Base-by-base conservation (phyloP, 2,329 filamentous ascomycete species). In the Colletotrichum simmondsii region DNA sequence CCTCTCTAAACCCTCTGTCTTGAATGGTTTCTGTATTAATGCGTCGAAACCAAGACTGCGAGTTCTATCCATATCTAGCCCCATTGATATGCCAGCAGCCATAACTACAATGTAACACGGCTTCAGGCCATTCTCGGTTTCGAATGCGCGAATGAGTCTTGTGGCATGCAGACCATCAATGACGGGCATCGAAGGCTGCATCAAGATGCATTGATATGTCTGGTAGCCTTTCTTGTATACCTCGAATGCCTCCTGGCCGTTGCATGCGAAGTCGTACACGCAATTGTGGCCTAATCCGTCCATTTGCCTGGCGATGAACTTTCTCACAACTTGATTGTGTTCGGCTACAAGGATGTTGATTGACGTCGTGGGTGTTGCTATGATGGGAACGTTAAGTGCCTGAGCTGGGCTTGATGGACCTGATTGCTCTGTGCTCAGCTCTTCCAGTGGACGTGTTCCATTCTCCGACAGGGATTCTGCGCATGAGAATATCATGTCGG, bases 151-250 rank as follows among this genome's bases (percentile, higher is more conserved):
- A 26, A 86, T 86, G 67, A 78, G 78, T 7, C 79, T 77, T n/a
- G 84, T 86, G 0, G 81, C 79, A 3, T 79, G 80, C 24, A 84
- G 79, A 0, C 82, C 82, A 72, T 87, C 81, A 16, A 87, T 80
- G 12, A 86, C 78, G 0, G 85, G 85, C 85, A 87, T 87, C 75
- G 79, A 83, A 12, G 85, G 81, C 74, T 87, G 85, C 52, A 63
- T 63, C 26, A 85, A 71, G 3, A 85, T 75, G 62, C 79, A 81
- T 0, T 63, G 68, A 53, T 77, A 83, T 1, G 75, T 64, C 0
- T 74, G 70, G 0, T 78, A 77, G 2, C 76, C 74, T 1, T 72
- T 54, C 28, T 74, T 76, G 65, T 78, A 83, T 0, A 75, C 75
- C 42, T 79, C 77, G 4, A 83, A 70, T 0, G 81, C 82, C 62